These are phyloP conservation scores for Aspergillus egyptiacus DNA, from an alignment of 495 filamentous ascomycete species.

Conservation along the genomic window DNA sequence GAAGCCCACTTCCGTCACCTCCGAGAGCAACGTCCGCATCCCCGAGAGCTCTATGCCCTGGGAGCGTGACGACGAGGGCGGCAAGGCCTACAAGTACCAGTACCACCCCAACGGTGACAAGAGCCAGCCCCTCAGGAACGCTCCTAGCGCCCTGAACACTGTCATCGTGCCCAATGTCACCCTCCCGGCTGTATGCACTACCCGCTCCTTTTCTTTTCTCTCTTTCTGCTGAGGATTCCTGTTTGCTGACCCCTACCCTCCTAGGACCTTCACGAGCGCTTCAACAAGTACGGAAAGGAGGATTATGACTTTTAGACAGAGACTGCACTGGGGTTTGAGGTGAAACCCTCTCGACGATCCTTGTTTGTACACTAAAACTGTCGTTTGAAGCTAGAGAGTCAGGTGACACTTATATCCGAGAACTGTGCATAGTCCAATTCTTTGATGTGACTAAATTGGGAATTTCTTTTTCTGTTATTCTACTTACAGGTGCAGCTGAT, in stretches of 20 bases:
- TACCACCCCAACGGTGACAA: slow-evolving; percentile 89
- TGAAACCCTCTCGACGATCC: slow-evolving; percentile 45
- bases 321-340: slow-evolving; percentile 8
- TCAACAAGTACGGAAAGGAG: slow-evolving; percentile 99
- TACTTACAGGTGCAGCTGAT: slow-evolving; percentile 8
- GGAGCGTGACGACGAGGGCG: slow-evolving; percentile 56
- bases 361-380: slow-evolving; percentile 65
- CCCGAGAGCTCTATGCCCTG: slow-evolving; percentile 78
- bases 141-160: slow-evolving; percentile 88
- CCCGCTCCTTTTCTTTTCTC: neutral
- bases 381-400: slow-evolving; percentile 21
- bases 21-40: slow-evolving; percentile 71
- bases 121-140: slow-evolving; percentile 70
- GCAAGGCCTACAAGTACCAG: slow-evolving; percentile 70
- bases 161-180: slow-evolving; percentile 90
- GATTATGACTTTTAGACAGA: slow-evolving; percentile 43
- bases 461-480: slow-evolving; percentile 29
- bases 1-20: slow-evolving; percentile 77
- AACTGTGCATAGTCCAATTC: slow-evolving; percentile 37
- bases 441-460: slow-evolving; percentile 31
- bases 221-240: slow-evolving; percentile 10
- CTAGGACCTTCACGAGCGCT: slow-evolving; percentile 84
- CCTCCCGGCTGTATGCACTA: slow-evolving; percentile 70
- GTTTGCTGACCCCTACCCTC: neutral
- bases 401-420: slow-evolving; percentile 23